Base-by-base conservation (phyloP, 805 yeast species). In the Lipomyces spencermartinsiae region DNA sequence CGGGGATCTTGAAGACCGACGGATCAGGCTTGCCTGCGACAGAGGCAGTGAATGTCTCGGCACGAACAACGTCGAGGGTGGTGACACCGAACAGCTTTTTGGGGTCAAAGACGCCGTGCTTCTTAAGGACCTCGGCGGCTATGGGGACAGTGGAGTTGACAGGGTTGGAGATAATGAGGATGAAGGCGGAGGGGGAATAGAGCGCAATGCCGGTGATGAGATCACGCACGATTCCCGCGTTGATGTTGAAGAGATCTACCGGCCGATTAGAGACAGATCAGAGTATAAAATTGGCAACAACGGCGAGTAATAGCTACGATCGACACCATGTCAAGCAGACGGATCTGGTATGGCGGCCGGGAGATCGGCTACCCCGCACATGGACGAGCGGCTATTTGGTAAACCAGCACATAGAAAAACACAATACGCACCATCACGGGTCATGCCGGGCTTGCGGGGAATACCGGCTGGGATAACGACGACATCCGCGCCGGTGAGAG, bases 401-500 rank as follows among this genome's bases (percentile, higher is more conserved):
- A 37, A 12, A n/a, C n/a, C 16, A 3, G 7, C 1, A 22, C 19
- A 49, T 22, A 29, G 14, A 43, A 46, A 14, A 33, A 55, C 12
- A 33, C 22, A 9, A 43, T 39, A 56, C 66, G 12, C 51, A 68
- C 71, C 97, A 78, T 91, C 97, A 81, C 97, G 88, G 68, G 96
- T 90, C 97, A 91, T 91, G 66, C 97, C 97, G 55, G 97, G 97
- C 82, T 92, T 92, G 83, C 97, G 89, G 76, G 97, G 97, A 54
- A 91, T 89, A 70, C 97, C 97, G 46, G 97, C 97, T 59, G 97
- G 97, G 74, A 93, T 91, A 67, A 93, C 86, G 63, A 93, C 93
- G 69, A 93, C 88, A 75, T 93, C 96, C 62, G 97, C 86, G 61
- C 89, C 93, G 62, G 85, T 82, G 74, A 93, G 82, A 22, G 97